Conservation (phyloP, 2,329 filamentous ascomycete genomes). For the Sphaerulina musiva region DNA sequence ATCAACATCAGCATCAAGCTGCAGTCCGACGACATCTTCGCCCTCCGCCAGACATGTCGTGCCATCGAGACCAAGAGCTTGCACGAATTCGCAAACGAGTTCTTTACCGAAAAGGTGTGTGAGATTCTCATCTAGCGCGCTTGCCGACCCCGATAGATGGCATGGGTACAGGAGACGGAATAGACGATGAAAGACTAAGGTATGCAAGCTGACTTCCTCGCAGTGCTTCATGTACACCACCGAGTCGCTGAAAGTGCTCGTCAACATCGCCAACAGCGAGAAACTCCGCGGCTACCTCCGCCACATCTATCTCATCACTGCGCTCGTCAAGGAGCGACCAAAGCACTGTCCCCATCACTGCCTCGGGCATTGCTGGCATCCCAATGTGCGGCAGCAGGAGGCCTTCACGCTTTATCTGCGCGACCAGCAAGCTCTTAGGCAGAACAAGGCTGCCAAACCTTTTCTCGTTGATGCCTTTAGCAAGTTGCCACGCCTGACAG, state of each 20-base stretch:
- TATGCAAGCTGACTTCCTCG: background rate
- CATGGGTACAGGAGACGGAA: no score
- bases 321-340: conserved; percentile 17
- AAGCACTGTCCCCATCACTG: conserved; percentile 16
- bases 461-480: conserved; percentile 25
- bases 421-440: conserved; percentile 24
- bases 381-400: conserved; percentile 22
- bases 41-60: conserved; percentile 25
- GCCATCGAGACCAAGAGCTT: conserved; percentile 24
- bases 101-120: conserved; percentile 14
- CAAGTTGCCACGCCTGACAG: conserved; percentile 16
- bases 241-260: conserved; percentile 24
- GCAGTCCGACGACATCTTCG: conserved; percentile 26
- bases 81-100: conserved; percentile 28
- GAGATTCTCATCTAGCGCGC: background rate
- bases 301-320: conserved; percentile 23
- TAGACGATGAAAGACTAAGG: no score
- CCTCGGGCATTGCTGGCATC: conserved; percentile 16
- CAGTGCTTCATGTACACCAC: conserved; percentile 18
- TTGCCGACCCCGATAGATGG: background rate
- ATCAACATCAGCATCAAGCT: conserved; percentile 25
- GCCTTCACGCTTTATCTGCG: conserved; percentile 23
- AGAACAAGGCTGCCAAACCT: conserved; percentile 16
- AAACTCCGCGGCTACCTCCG: conserved; percentile 23
- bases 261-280: conserved; percentile 22